phyloP scores from a whole-genome alignment of 2,329 filamentous ascomycete genomes.

The Lachnellula cervina region DNA sequence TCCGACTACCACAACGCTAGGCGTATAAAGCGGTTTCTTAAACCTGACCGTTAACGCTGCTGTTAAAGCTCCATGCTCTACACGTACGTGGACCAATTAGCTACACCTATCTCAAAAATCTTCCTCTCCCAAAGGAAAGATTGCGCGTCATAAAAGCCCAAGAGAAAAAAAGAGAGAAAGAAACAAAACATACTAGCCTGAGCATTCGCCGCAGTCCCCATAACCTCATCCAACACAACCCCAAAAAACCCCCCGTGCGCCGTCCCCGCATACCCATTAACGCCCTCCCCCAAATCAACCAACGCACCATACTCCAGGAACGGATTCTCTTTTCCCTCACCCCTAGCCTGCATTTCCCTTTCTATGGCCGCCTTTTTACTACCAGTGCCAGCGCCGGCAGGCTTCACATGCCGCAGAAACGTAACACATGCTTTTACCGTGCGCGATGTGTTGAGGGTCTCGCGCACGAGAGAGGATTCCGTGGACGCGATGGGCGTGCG shows the following conservation, averaged over 20 bases:
- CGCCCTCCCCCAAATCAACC: conserved; percentile 23
- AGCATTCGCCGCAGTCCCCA: conserved; percentile 29
- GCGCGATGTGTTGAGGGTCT: conserved; percentile 24
- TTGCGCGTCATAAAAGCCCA: too few species aligned
- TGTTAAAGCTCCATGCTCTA: conserved; percentile 28
- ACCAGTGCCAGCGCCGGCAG: neutral
- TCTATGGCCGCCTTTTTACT: neutral
- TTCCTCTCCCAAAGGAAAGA: neutral
- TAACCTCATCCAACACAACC: conserved; percentile 31
- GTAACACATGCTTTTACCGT: conserved; percentile 27
- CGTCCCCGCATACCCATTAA: conserved; percentile 25
- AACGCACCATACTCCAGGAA: conserved; percentile 28
- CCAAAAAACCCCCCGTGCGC: conserved; percentile 29
- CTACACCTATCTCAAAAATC: too few species aligned
- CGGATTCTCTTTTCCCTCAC: conserved; percentile 20
- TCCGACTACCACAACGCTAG: conserved; percentile 24
- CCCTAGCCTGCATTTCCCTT: neutral
- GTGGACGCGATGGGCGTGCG: conserved; percentile 23
- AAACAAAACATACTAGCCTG: conserved; percentile 22
- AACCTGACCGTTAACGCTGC: conserved; percentile 25
- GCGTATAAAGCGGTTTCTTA: conserved; percentile 25
- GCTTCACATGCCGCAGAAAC: conserved; percentile 16
- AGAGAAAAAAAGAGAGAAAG: neutral
- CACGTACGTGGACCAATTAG: too few species aligned
- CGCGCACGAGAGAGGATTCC: conserved; percentile 27